A percentile compares a stretch with the other conserved stretches of the same genome.
phyloP scores from a whole-genome alignment of 495 filamentous ascomycete species.

The Talaromyces wortmannii region DNA sequence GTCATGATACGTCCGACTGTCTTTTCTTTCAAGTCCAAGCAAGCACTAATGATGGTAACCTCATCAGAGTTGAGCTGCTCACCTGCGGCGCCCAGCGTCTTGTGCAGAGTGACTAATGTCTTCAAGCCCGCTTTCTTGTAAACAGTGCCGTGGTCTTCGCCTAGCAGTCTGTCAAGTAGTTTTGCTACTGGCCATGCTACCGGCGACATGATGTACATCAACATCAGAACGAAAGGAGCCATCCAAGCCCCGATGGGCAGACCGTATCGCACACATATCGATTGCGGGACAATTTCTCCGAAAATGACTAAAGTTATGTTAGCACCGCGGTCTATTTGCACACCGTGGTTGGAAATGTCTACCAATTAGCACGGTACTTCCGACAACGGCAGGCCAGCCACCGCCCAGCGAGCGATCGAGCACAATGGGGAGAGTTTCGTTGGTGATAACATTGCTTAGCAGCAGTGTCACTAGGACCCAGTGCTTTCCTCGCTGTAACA shows the following conservation, averaged over 20 bases:
- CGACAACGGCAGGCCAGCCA: slow-evolving; percentile 88
- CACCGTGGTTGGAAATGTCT: slow-evolving; percentile 17
- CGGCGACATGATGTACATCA: slow-evolving; percentile 89
- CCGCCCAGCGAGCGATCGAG: slow-evolving; percentile 90
- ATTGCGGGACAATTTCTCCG: slow-evolving; percentile 92
- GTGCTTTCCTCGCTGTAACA: slow-evolving; percentile 87
- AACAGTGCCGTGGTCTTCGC: slow-evolving; percentile 86
- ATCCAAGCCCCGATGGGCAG: slow-evolving; percentile 94
- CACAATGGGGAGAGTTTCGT: slow-evolving; percentile 93
- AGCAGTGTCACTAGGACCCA: slow-evolving; percentile 98
- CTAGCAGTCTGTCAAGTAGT: slow-evolving; percentile 78
- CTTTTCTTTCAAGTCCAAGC: slow-evolving; percentile 94
- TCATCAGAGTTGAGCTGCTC: slow-evolving; percentile 95
- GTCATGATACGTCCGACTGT: slow-evolving; percentile 95
- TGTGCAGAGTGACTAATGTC: slow-evolving; percentile 87
- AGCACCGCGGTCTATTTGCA: background rate
- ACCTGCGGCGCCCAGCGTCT: slow-evolving; percentile 75
- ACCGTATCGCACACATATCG: slow-evolving; percentile 92
- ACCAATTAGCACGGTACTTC: slow-evolving; percentile 92
- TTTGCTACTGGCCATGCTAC: slow-evolving; percentile 88
- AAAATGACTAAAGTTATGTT: slow-evolving; percentile 75
- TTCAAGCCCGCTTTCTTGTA: slow-evolving; percentile 95
- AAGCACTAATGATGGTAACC: slow-evolving; percentile 96
- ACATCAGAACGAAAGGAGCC: slow-evolving; percentile 75
- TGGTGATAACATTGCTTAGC: slow-evolving; percentile 94